Evolutionary conservation across 2,329 filamentous ascomycete species (phyloP).

Genomic region (Nigrospora oryzae): DNA sequence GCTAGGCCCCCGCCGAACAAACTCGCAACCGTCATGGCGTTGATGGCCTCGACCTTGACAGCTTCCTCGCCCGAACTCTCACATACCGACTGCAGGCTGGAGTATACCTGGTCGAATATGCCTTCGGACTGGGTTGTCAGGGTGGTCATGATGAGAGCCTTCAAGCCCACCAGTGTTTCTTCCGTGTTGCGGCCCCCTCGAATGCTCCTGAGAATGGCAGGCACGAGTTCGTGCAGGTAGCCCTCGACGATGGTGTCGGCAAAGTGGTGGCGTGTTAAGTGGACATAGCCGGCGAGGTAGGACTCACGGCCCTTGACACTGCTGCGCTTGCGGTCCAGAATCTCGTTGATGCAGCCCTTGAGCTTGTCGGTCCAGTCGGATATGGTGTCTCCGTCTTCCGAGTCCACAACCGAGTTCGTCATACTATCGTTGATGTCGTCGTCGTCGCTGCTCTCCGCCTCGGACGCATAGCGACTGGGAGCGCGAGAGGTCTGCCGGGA

Average conservation of each 20-base stretch:
- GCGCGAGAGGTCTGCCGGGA: conserved; percentile 52
- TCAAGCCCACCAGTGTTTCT: conserved; percentile 63
- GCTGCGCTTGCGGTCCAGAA: conserved; percentile 69
- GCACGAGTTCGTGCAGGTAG: conserved; percentile 52
- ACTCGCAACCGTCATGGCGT: conserved; percentile 62
- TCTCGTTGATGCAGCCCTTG: conserved; percentile 58
- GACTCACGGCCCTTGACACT: conserved; percentile 63
- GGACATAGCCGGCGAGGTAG: conserved; percentile 51
- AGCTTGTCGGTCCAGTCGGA: conserved; percentile 55
- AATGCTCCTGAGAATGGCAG: conserved; percentile 61
- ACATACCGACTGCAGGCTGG: conserved; percentile 52
- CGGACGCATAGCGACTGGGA: conserved; percentile 54
- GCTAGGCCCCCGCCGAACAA: conserved; percentile 68
- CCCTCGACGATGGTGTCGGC: conserved; percentile 53
- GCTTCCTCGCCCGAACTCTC: conserved; percentile 57
- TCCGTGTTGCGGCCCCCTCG: conserved; percentile 59
- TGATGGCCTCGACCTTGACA: conserved; percentile 64
- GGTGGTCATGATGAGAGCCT: conserved; percentile 62
- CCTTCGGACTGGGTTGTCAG: conserved; percentile 58
- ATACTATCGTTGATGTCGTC: conserved; percentile 41
- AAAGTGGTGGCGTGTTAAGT: conserved; percentile 61
- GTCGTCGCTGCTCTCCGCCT: conserved; percentile 53
- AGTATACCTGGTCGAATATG: conserved; percentile 54
- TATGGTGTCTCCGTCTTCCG: conserved; percentile 55
- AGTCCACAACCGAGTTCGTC: conserved; percentile 40